Base-by-base conservation (phyloP, 2,329 filamentous ascomycete species). In the Biscogniauxia sp. region DNA sequence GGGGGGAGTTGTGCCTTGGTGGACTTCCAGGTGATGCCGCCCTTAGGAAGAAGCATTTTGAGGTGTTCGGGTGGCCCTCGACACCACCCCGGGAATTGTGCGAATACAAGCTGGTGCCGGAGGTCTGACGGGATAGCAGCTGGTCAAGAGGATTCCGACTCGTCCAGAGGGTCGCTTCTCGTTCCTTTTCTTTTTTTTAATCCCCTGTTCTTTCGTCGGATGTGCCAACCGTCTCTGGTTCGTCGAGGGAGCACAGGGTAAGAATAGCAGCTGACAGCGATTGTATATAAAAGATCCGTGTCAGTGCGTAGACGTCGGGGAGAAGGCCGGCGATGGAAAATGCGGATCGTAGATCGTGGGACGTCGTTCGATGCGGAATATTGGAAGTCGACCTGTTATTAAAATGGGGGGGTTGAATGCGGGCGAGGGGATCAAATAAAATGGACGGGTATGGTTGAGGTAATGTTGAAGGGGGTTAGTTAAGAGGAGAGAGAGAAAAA, bases 21-120 rank as follows among this genome's bases (percentile, higher is more conserved):
- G 67, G 91, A 90, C 82, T 96, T 97, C 93, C 94, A 98, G 76
- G 88, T 93, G 73, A 94, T 84, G 75, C 92, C 91, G 76, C 90
- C 91, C 79, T 96, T 96, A 66, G 92, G 91, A 70, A 96, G 87
- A 80, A 97, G 87, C 93, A 97, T 97, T 64, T 68, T 81, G 73
- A 73, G 73, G 70, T 66, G 65, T 72, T 73, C 68, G 72, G 75
- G 76, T 75, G 75, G 76, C 74, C 71, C 72, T 74, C 66, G 68
- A 70, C 74, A 78, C 78, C 78, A 78, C 76, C 76, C 72, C 62
- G 56, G 56, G 60, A 37, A 54, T 58, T 64, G 64, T 63, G 64
- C 67, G 53, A 64, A 62, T 63, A 57, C 60, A 61, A 62, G 54
- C 58, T 50, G 55, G 61, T 51, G 58, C 60, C 25, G 37, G 54